Percentiles rank a stretch among this genome's conserved stretches.
phyloP scores from a whole-genome alignment of 176 grass and related monocot species.

The Microstegium vimineum region DNA sequence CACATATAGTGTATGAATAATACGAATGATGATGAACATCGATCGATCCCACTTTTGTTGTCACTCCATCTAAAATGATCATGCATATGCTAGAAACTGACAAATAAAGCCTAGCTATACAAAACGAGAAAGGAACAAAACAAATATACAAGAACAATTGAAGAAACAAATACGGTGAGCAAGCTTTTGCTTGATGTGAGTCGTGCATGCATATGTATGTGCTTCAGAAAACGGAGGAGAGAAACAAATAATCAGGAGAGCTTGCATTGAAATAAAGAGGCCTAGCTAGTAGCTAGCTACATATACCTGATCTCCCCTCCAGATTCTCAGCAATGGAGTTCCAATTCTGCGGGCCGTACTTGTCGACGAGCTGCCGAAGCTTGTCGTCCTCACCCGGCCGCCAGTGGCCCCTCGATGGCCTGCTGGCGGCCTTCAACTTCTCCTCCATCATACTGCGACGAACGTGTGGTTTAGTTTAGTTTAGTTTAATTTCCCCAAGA shows the following conservation, averaged over 20 bases:
- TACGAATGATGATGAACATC: neutral
- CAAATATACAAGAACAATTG: neutral
- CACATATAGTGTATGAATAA: neutral
- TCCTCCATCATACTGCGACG: conserved; percentile 28
- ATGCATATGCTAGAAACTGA: neutral
- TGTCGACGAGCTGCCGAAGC: conserved; percentile 57
- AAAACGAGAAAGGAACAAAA: neutral
- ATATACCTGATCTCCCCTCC: conserved; percentile 77
- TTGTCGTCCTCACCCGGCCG: conserved; percentile 76
- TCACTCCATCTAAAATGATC: neutral
- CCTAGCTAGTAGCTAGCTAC: neutral
- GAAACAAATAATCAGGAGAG: neutral
- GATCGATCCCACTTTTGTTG: neutral
- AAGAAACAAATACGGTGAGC: neutral
- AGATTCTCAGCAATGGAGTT: conserved; percentile 95
- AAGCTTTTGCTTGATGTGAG: neutral
- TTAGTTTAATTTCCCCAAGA: too few relatives aligned
- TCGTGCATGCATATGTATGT: neutral
- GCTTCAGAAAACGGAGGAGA: neutral
- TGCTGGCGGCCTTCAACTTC: conserved; percentile 20
- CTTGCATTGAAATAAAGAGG: neutral
- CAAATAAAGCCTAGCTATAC: neutral
- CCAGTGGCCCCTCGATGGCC: conserved; percentile 69
- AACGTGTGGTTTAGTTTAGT: neutral
- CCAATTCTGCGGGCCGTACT: conserved; percentile 88